Base-by-base conservation (phyloP, 208 protist genomes). In the Crithidia brevicula region DNA sequence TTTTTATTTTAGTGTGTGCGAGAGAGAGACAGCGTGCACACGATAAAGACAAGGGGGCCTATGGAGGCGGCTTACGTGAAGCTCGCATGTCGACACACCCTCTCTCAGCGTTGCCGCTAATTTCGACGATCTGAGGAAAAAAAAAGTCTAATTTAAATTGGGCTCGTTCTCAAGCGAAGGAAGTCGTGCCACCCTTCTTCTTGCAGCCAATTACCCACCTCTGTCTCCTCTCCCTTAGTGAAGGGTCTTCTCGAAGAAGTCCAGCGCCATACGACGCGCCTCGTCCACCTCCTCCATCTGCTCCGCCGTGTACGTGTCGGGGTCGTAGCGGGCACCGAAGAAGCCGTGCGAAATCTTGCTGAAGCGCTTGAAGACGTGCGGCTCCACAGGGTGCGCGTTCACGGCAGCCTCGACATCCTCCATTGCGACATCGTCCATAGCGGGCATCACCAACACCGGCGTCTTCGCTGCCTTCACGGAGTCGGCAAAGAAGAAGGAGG, bases 261-360 rank as follows among this genome's bases (percentile, higher is more conserved):
- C 66, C 0, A 82, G 6, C 9, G 54, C n/a, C 16, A 75, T 54
- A 8, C 33, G 51, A 20, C 67, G 30, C 13, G 83, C 79, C 36
- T 61, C 72, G 18, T 78, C 53, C 27, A 74, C 49, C 64, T 83
- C 72, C 23, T 23, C 46, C 49, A 52, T 49, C 65, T 85, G 45
- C 53, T 72, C 74, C 20, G 50, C 46, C 16, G 58, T 67, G 69
- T 57, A 67, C 54, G 71, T 67, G 38, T 77, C 67, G 28, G 64
- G 72, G 61, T 81, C 70, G 58, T 74, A 82, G 43, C 85, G 85
- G 33, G 65, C 62, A 9, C 66, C 75, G 33, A 87, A 71, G 58
- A 86, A 91, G 34, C 85, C 85, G 64, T 91, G 85, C 7, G 45
- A 34, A 5, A 91, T 51, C 15, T 65, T 34, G 50, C 75, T 65